Evolutionary conservation across 352 stramenopile genomes (phyloP).

Genomic region (Phytophthora melonis): DNA sequence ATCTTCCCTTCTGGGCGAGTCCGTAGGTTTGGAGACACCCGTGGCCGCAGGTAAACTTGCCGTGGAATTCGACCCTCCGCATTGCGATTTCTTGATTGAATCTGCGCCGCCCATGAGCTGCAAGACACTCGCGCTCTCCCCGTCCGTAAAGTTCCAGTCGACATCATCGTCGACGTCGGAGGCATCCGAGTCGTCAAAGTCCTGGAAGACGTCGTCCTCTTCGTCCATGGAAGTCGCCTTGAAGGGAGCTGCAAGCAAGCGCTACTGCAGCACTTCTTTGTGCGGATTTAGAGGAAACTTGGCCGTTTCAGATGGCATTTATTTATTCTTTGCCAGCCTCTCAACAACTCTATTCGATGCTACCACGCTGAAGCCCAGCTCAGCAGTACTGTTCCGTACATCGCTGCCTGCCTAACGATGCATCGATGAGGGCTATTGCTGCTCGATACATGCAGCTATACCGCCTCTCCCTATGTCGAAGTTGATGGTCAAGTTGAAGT

Average conservation of each 20-base stretch:
- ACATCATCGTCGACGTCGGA: conserved; percentile 39
- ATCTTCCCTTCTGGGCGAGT: background rate
- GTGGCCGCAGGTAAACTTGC: too few species aligned
- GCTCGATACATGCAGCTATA: background rate
- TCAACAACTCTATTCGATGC: background rate
- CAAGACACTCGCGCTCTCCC: conserved; percentile 51
- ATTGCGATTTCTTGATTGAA: conserved; percentile 10
- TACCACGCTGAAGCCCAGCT: background rate
- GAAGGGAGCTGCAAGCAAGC: background rate
- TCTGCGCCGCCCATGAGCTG: conserved; percentile 48
- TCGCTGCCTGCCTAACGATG: too few species aligned
- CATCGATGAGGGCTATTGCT: too few species aligned
- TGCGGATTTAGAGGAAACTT: conserved; percentile 16
- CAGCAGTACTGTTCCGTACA: too few species aligned
- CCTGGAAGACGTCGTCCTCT: conserved; percentile 54
- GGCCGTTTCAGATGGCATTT: conserved; percentile 4
- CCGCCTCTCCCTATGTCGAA: background rate
- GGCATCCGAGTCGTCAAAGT: conserved; percentile 52
- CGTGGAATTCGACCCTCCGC: background rate
- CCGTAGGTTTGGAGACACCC: background rate
- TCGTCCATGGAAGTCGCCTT: conserved; percentile 13
- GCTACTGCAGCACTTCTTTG: background rate
- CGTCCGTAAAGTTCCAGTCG: conserved; percentile 44
- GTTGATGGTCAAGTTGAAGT: conserved; percentile 27
- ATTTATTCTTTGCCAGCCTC: background rate